Evolutionary conservation across 352 stramenopile genomes (phyloP), one percentile per base, ranked within the genome.

Genomic region (Phytophthora pinifolia): DNA sequence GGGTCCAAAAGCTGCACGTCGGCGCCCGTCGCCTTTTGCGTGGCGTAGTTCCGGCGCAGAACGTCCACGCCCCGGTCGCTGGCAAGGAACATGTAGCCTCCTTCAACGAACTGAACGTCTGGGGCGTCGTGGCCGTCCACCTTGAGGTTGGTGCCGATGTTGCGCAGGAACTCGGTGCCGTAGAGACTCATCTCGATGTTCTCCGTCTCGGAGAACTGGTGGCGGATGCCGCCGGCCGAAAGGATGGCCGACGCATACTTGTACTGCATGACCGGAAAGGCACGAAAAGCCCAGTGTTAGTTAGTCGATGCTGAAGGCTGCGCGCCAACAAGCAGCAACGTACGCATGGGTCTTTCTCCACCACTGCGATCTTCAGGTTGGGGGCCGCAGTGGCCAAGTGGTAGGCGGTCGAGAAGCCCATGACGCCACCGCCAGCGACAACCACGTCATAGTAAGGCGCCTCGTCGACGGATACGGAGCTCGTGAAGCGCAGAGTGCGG

Each of bases 361-460:
- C 59, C 6, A 94, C 74, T 0, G 81, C 83, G 36, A 94, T 84
- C 55, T 74, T 79, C 20, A 94, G 57, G 25, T 86, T 76, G 14
- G 80, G 84, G 38, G 73, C 80, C 37, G 76, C 80, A 17, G 64
- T 54, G n/a, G 79, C 76, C 42, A 94, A 61, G 51, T 94, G 84
- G 59, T 91, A 94, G n/a, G 84, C 84, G 1, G 79, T 82, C n/a
- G 84, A 94, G 65, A 79, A 90, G 46, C 84, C 84, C 80, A 94
- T 91, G 67, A 92, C 84, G 10, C 84, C 79, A 34, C 82, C 84
- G 15, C 84, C 84, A 17, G 78, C 72, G 43, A 94, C 82, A 32
- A 92, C 70, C 36, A 94, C 82, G 54, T 94, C 84, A 41, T 90
- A 92, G 54, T 80, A 74, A 9, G 66, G 67, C 38, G 43, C 46